A percentile compares a stretch with the other conserved stretches of the same genome.
phyloP scores from a whole-genome alignment of 2,329 filamentous ascomycete genomes.

The Furcasterigmium sp. region DNA sequence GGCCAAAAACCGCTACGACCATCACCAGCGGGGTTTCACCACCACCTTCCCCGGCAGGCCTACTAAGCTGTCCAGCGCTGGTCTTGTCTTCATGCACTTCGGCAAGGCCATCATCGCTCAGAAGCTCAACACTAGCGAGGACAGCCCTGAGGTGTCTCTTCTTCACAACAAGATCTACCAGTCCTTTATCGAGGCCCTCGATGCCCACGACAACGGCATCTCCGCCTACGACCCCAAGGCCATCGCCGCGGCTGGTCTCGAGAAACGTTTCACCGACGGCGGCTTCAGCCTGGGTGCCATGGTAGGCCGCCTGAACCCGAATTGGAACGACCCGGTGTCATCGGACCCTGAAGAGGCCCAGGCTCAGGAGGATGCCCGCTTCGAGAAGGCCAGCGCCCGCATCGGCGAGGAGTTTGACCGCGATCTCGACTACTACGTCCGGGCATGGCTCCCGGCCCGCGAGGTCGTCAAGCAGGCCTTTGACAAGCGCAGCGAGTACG shows the following conservation, averaged over 20 bases:
- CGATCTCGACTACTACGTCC: constrained; percentile 70
- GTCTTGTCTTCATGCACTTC: constrained; percentile 94
- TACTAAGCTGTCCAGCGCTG: constrained; percentile 91
- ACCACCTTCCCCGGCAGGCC: constrained; percentile 76
- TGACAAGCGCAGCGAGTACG: constrained; percentile 58
- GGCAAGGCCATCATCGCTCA: constrained; percentile 75
- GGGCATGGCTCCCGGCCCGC: constrained; percentile 83
- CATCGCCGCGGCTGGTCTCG: constrained; percentile 63
- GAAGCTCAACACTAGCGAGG: constrained; percentile 46
- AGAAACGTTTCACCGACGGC: constrained; percentile 78
- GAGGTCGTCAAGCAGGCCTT: constrained; percentile 74
- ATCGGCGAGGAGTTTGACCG: constrained; percentile 86
- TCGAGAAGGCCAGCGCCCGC: constrained; percentile 69
- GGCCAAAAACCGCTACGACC: constrained; percentile 75
- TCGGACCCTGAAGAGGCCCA: constrained; percentile 55
- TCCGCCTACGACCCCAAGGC: constrained; percentile 70
- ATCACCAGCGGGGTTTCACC: constrained; percentile 90
- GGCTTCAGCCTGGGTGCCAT: constrained; percentile 81
- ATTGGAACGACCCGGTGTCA: constrained; percentile 65
- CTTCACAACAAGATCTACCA: constrained; percentile 88
- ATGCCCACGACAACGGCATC: constrained; percentile 97
- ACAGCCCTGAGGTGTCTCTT: constrained; percentile 62
- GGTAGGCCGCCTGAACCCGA: constrained; percentile 73
- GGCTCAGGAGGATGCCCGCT: constrained; percentile 73
- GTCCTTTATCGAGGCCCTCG: constrained; percentile 90